Evolutionary conservation across 495 filamentous ascomycete species (phyloP).

Genomic region (Penicillium daleae): DNA sequence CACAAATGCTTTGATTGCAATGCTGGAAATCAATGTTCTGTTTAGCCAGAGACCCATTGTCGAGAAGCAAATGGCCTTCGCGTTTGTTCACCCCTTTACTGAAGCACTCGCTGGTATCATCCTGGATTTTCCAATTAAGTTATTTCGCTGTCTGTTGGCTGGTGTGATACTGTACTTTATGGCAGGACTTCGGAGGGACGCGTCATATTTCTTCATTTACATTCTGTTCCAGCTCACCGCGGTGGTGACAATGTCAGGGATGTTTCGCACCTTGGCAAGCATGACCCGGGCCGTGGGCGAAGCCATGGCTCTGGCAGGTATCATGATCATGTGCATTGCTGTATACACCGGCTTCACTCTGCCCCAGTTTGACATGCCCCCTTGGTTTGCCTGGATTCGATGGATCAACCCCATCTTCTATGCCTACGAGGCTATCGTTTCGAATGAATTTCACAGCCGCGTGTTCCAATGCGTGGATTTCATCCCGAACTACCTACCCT

Average conservation of each 20-base stretch:
- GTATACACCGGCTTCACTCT: constrained; percentile 85
- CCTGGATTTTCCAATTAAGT: constrained; percentile 57
- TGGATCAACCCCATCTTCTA: constrained; percentile 71
- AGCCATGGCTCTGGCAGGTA: constrained; percentile 74
- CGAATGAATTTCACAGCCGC: constrained; percentile 44
- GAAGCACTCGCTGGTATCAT: constrained; percentile 59
- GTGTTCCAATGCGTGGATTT: not conserved
- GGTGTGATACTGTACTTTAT: not conserved
- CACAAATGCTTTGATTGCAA: constrained; percentile 49
- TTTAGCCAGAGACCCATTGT: constrained; percentile 62
- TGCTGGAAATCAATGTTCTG: constrained; percentile 59
- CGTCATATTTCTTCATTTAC: not conserved
- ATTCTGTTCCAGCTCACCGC: not conserved
- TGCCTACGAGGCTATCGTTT: constrained; percentile 40
- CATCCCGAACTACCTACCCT: not conserved
- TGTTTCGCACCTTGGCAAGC: constrained; percentile 79
- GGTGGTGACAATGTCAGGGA: constrained; percentile 34
- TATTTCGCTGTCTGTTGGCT: constrained; percentile 16
- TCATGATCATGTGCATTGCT: constrained; percentile 73
- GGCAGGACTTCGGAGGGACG: not conserved
- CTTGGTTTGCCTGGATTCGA: constrained; percentile 78
- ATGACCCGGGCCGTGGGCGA: constrained; percentile 71
- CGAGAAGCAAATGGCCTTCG: constrained; percentile 62
- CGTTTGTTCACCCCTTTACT: constrained; percentile 62
- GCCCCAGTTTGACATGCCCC: constrained; percentile 64